Evolutionary conservation across 768 basidiomycete species (phyloP).

Genomic region (Boletus eberwhitei): DNA sequence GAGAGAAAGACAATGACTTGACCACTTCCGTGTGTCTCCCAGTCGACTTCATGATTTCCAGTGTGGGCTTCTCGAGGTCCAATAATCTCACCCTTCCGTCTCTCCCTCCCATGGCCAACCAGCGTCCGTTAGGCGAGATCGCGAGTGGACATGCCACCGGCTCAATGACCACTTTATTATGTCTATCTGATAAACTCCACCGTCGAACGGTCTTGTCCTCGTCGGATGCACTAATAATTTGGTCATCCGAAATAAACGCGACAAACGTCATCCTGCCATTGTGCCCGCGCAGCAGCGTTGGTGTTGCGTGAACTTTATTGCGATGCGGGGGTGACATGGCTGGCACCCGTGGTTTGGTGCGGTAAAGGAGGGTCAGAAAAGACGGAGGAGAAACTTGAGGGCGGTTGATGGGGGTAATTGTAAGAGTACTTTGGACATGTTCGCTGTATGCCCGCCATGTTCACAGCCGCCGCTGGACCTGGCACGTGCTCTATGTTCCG

Average conservation of each 20-base stretch:
- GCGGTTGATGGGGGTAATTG: not conserved
- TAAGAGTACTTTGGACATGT: no score
- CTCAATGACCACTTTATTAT: slow-evolving; percentile 3
- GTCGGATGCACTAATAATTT: slow-evolving; percentile 19
- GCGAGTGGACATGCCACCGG: slow-evolving; percentile 1
- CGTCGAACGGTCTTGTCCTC: slow-evolving; percentile 16
- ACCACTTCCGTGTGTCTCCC: slow-evolving; percentile 2
- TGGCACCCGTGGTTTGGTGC: not conserved
- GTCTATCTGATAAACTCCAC: slow-evolving; percentile 10
- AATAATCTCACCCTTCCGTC: slow-evolving; percentile 15
- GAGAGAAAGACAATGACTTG: slow-evolving; percentile 19
- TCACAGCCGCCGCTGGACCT: slow-evolving; percentile 6
- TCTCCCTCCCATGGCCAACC: slow-evolving; percentile 17
- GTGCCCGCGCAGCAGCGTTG: slow-evolving; percentile 16
- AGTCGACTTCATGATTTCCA: not conserved
- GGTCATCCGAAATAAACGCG: slow-evolving; percentile 12
- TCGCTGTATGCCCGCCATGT: not conserved
- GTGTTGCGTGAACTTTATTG: not conserved
- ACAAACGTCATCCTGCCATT: slow-evolving; percentile 11
- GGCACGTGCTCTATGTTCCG: slow-evolving; percentile 3
- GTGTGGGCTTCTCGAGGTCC: not conserved
- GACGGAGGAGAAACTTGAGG: not conserved
- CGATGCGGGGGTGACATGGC: slow-evolving; percentile 6
- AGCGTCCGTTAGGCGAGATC: slow-evolving; percentile 6
- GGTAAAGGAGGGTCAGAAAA: not conserved